These are phyloP conservation scores for Berberis thunbergii DNA, from an alignment of 164 flowering plant species.

Conservation along the genomic window DNA sequence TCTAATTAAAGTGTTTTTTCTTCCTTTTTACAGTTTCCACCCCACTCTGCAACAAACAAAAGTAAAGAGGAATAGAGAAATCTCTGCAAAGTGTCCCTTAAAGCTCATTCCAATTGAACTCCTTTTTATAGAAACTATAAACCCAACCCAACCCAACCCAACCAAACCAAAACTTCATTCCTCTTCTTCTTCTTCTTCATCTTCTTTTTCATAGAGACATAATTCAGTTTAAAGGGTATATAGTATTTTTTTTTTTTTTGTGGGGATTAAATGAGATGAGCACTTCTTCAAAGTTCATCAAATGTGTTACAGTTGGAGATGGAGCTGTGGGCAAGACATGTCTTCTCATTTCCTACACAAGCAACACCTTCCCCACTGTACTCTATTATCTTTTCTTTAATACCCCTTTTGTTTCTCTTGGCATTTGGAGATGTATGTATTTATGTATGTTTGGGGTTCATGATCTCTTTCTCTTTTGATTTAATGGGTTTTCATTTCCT, in stretches of 20 bases:
- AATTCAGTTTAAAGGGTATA: neutral
- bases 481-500: constrained; percentile 1
- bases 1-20: neutral
- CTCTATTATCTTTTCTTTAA: neutral
- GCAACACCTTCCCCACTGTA: constrained; percentile 72
- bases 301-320: constrained; percentile 74
- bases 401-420: neutral
- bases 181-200: neutral
- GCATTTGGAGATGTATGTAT: neutral
- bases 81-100: neutral
- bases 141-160: no score
- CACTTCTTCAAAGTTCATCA: constrained; percentile 48
- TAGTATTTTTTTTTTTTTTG: neutral
- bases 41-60: neutral
- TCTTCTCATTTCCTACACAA: constrained; percentile 66
- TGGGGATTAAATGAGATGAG: constrained; percentile 20
- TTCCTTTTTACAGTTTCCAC: neutral
- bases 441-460: neutral
- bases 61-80: constrained; percentile 1
- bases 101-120: neutral
- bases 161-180: neutral
- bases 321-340: constrained; percentile 79
- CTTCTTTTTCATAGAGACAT: neutral
- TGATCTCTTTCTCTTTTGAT: neutral
- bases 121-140: neutral